Conservation (phyloP, 176 grass and related monocot genomes). For the Aegilops bicornis region DNA sequence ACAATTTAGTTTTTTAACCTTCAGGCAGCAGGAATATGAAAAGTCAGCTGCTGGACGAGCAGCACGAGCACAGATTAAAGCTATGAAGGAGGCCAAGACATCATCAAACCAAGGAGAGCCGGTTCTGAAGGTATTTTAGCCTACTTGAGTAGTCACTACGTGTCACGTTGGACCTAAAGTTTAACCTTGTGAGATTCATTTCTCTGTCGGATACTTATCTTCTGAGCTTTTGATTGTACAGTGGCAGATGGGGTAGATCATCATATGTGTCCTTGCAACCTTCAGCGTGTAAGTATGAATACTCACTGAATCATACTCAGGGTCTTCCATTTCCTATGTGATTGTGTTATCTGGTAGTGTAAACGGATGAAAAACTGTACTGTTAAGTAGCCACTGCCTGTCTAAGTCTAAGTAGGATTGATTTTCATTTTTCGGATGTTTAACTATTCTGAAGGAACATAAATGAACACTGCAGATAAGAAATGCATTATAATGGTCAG, state of each 20-base stretch:
- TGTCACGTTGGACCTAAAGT: background rate
- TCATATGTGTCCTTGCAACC: background rate
- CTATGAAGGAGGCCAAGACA: slow-evolving; percentile 67
- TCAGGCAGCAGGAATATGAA: slow-evolving; percentile 75
- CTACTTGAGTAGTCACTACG: no score
- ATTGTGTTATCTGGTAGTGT: background rate
- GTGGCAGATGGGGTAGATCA: slow-evolving; percentile 83
- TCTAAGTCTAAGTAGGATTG: background rate
- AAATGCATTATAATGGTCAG: background rate
- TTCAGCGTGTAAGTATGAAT: slow-evolving; percentile 33
- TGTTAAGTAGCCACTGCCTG: background rate
- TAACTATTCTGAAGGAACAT: background rate
- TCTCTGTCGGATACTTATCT: slow-evolving; percentile 6
- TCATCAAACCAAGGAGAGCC: slow-evolving; percentile 74
- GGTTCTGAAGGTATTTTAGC: slow-evolving; percentile 70
- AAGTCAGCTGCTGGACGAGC: slow-evolving; percentile 88
- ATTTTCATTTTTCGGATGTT: background rate
- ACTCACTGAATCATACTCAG: background rate
- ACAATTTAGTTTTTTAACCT: background rate
- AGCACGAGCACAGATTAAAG: slow-evolving; percentile 78
- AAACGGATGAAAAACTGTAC: background rate
- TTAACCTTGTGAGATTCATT: background rate
- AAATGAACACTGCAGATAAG: background rate
- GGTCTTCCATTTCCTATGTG: background rate
- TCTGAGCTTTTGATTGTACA: slow-evolving; percentile 42